Conservation (phyloP, 257 asterid genomes). For the Linaria vulgaris region DNA sequence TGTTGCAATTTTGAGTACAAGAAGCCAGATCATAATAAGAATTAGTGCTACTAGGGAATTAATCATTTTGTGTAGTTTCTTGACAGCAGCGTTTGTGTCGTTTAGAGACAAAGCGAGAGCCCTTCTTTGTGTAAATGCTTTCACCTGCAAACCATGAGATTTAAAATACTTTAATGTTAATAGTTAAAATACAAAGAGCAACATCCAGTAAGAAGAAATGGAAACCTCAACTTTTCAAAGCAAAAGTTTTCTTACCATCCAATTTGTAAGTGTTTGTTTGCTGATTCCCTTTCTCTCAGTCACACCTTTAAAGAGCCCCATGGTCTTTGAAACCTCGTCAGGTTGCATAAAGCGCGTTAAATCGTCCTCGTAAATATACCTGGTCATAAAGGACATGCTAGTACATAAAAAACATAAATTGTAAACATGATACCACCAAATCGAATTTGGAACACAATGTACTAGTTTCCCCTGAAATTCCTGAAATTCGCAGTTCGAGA, state of each 20-base stretch:
- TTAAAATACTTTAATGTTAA: neutral
- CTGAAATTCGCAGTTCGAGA: neutral
- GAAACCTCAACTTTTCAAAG: no score
- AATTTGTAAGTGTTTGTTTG: constrained; percentile 49
- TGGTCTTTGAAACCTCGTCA: constrained; percentile 52
- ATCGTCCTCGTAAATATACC: constrained; percentile 46
- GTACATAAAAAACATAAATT: neutral
- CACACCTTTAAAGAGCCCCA: constrained; percentile 44
- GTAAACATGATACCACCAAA: neutral
- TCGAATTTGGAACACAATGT: neutral
- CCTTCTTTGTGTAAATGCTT: constrained; percentile 13
- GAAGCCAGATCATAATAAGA: constrained; percentile 47
- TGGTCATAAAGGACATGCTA: constrained; percentile 13
- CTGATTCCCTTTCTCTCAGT: constrained; percentile 48
- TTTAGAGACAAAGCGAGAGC: constrained; percentile 31
- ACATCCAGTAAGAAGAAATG: no score
- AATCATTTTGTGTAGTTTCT: constrained; percentile 52
- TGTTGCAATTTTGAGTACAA: constrained; percentile 55
- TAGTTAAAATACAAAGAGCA: no score
- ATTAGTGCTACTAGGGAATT: constrained; percentile 36
- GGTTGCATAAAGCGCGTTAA: constrained; percentile 53
- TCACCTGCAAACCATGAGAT: constrained; percentile 12
- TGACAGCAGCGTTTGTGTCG: constrained; percentile 67
- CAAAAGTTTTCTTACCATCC: constrained; percentile 40
- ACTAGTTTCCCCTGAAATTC: no score